Evolutionary conservation across 192 early-diverging fungal genomes (phyloP), one percentile per base, ranked within the genome.

Genomic region (Chytriomyces hyalinus): DNA sequence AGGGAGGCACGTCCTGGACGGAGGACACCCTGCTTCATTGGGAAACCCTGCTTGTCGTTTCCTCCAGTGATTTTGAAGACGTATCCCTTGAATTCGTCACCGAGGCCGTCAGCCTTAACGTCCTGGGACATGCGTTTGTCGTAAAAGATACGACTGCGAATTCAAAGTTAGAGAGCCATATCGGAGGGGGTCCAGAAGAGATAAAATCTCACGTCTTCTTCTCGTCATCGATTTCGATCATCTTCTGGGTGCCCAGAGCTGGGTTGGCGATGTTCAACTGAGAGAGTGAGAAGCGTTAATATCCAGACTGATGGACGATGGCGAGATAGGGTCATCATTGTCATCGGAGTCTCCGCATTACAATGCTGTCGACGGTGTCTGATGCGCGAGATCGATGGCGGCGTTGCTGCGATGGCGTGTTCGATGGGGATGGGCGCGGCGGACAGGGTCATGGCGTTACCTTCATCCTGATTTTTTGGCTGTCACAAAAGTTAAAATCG

Each of bases 21-120:
- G 36, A 89, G 80, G 77, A 99, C 94, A 94, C 97, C 97, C 90
- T 99, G 97, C 93, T 98, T 99, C 97, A 99, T 99, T 78, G 97
- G 97, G 94, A 99, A 99, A 76, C 85, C 85, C 78, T 83, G 84
- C 92, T 99, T 99, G 91, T 99, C 97, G 92, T 99, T 98, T 81
- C 97, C 97, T 84, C 97, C 97, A 71, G 96, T 94, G 87, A 99
- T 97, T 81, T 95, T 95, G 92, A 99, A 96, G 81, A 98, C 92
- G 91, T 98, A 99, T 79, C 97, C 97, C 92, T 99, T 99, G 95
- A 96, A 99, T 87, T 99, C 97, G 81, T 98, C 97, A 78, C 97
- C 95, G 81, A 99, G 87, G 68, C 94, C 89, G 87, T 97, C 97
- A 80, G 91, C 97, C 77, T 92, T 86, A 75, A 99, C 96, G 84